Evolutionary conservation across 805 yeast species (phyloP), one percentile per base, ranked within the genome.

Genomic region (Ogataea dorogensis): DNA sequence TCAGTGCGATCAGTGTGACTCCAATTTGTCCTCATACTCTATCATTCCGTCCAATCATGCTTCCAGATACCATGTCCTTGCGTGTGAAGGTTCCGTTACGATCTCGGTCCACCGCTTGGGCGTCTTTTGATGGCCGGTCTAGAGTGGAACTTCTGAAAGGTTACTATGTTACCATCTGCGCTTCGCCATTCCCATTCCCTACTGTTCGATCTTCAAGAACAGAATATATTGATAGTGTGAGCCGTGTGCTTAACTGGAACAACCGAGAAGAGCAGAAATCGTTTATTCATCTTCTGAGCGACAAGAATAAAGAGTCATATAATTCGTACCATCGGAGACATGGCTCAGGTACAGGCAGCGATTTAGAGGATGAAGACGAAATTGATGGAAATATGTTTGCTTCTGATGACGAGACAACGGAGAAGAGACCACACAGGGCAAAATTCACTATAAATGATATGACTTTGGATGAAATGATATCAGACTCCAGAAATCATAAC

Each of bases 1-100:
- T 91, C 11, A 82, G 88, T 43, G 96, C 96, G 7, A 85, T 89
- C 19, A 79, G 88, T 38, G 88, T 91, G 5, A 88, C 98, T 0
- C 98, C 98, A 0, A 88, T 91, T 41, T 91, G 98, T 57, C 97
- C 98, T 1, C 98, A 91, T 56, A 87, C 97, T 0, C 70, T 91
- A 29, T 85, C 95, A 6, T 91, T 91, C 65, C 71, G 98, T 47
- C 98, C 98, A 3, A 83, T 91, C 36, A 69, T 91, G 39, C 67
- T 91, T 18, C 98, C 98, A 0, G 98, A 91, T 59, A 84, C 93
- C n/a, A 86, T 89, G 89, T 69, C 74, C 17, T 64, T 91, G 40
- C 81, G 77, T 50, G 83, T 91, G 5, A 83, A 82, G 51, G 94
- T 88, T 3, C 96, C 98, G 0, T 36, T 56, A 2, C 64, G 78